Evolutionary conservation across 148 eudicot species (phyloP).

Genomic region (Camellia japonica): DNA sequence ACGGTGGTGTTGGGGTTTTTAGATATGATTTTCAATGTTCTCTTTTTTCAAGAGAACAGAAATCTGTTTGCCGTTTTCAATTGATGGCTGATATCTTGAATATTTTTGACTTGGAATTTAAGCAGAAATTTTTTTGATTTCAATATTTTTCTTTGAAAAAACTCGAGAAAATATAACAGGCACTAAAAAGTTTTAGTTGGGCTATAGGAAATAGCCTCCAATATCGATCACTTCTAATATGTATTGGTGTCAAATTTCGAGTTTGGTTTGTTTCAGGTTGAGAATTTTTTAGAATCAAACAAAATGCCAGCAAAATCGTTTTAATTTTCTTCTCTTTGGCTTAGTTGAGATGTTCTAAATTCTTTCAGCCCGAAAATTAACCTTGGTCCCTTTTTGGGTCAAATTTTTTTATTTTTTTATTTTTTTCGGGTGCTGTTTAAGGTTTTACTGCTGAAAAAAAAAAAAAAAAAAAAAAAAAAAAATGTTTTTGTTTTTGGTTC

Average conservation of each 20-base stretch:
- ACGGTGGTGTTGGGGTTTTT: not conserved
- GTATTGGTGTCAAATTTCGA: too few species aligned
- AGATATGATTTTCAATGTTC: not conserved
- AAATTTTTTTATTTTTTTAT: not conserved
- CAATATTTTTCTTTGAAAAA: not conserved
- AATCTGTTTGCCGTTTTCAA: not conserved
- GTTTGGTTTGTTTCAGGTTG: not conserved
- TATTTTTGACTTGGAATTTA: not conserved
- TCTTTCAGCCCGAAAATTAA: not conserved
- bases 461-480: not conserved
- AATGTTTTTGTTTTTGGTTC: not conserved
- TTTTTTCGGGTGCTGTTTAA: not conserved
- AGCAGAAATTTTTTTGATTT: not conserved
- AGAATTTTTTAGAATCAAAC: not conserved
- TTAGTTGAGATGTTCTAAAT: not conserved
- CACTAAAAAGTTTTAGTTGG: not conserved
- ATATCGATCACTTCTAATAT: not conserved
- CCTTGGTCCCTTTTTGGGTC: not conserved
- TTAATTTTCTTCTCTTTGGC: not conserved
- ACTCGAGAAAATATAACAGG: not conserved
- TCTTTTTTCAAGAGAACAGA: not conserved
- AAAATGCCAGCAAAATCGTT: not conserved
- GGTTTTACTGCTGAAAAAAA: not conserved
- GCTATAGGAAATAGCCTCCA: not conserved
- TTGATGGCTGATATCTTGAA: not conserved